Conservation (phyloP, 2,329 filamentous ascomycete species). For the Verticillium klebahnii region DNA sequence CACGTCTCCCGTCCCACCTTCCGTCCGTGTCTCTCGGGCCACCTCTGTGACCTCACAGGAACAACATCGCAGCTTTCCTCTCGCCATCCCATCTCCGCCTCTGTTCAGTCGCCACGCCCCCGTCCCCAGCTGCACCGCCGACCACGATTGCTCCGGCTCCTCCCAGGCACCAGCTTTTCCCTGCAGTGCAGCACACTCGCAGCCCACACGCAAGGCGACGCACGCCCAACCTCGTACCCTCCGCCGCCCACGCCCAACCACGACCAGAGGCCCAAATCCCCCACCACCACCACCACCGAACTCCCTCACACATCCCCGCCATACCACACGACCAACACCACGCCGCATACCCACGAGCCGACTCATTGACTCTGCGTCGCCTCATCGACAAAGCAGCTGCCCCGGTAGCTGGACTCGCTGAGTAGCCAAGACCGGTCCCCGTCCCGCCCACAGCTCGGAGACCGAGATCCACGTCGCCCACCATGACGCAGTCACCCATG, state of each 20-base stretch:
- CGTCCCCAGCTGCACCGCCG: neutral
- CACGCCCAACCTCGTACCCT: neutral
- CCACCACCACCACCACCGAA: neutral
- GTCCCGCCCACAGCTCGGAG: neutral
- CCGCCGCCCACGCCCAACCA: neutral
- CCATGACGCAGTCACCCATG: slow-evolving; percentile 87
- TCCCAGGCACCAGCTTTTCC: neutral
- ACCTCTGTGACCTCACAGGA: slow-evolving; percentile 13
- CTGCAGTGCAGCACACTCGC: neutral
- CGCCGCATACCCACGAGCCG: neutral
- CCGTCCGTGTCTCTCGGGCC: slow-evolving; percentile 2
- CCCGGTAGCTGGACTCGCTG: neutral
- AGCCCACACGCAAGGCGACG: neutral
- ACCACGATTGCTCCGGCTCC: neutral
- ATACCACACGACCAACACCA: neutral
- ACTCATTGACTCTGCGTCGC: neutral
- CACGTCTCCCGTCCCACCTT: slow-evolving; percentile 1
- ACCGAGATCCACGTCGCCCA: slow-evolving; percentile 13
- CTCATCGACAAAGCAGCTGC: neutral
- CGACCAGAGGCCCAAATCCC: neutral
- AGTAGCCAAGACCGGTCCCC: neutral
- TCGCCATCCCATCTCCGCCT: neutral
- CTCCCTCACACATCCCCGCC: neutral
- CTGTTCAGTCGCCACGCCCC: neutral
- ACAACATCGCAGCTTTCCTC: neutral